Conservation (phyloP, 768 basidiomycete genomes). For the Terana coerulea region DNA sequence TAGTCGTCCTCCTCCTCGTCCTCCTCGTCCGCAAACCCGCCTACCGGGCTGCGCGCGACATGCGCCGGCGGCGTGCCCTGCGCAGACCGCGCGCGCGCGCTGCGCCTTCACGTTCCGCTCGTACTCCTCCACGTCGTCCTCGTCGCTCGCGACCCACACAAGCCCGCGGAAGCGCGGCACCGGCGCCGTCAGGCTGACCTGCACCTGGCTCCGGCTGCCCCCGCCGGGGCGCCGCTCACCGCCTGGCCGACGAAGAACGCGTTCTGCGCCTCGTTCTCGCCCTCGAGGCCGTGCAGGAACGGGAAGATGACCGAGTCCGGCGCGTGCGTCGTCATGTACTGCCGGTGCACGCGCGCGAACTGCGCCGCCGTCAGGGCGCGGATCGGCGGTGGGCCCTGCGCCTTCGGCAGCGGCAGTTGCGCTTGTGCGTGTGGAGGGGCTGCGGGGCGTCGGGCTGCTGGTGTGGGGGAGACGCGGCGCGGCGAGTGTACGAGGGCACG, state of each 20-base stretch:
- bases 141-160: slow-evolving; percentile 79
- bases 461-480: neutral
- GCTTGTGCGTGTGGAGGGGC: slow-evolving; percentile 6
- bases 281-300: slow-evolving; percentile 85
- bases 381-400: slow-evolving; percentile 22
- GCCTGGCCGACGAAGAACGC: slow-evolving; percentile 60
- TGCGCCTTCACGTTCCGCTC: slow-evolving; percentile 6
- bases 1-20: slow-evolving; percentile 27
- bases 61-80: slow-evolving; percentile 1
- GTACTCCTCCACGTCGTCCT: slow-evolving; percentile 39
- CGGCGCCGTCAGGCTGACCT: slow-evolving; percentile 13
- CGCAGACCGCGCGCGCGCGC: slow-evolving; percentile 10
- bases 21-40: slow-evolving; percentile 1
- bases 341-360: slow-evolving; percentile 60
- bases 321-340: slow-evolving; percentile 65
- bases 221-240: slow-evolving; percentile 1
- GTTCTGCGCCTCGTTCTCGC: slow-evolving; percentile 75
- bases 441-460: slow-evolving; percentile 25
- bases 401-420: slow-evolving; percentile 4
- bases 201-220: slow-evolving; percentile 12
- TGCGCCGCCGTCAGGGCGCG: slow-evolving; percentile 38
- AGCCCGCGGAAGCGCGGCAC: slow-evolving; percentile 56
- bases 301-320: slow-evolving; percentile 84
- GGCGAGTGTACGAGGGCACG: neutral
- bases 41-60: slow-evolving; percentile 16